Evolutionary conservation across 2,329 filamentous ascomycete species (phyloP).

Genomic region (Lojkania enalia): DNA sequence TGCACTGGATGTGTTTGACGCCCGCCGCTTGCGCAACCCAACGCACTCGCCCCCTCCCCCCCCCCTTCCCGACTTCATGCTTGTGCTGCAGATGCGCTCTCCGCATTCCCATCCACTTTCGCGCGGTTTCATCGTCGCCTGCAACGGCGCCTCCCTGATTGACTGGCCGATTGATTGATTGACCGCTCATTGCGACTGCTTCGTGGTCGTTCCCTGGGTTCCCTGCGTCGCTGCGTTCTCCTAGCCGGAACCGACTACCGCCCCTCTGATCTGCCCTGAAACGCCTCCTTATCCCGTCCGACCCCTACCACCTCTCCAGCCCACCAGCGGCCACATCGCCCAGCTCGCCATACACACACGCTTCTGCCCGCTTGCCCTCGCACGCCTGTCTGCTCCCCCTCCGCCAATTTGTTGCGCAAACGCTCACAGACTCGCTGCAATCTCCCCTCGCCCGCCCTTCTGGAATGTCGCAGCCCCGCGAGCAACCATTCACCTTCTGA

Average conservation of each 20-base stretch:
- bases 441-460: constrained; percentile 13
- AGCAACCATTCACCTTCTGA: constrained; percentile 25
- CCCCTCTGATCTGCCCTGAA: background rate
- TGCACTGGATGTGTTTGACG: background rate
- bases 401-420: constrained; percentile 3
- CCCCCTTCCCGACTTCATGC: no score
- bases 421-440: background rate
- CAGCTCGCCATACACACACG: constrained; percentile 10
- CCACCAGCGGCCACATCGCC: constrained; percentile 1
- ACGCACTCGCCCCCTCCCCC: no score
- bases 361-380: background rate
- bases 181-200: background rate
- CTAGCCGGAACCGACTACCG: background rate
- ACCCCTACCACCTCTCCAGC: background rate
- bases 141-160: background rate
- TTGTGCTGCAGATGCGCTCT: no score
- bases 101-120: background rate
- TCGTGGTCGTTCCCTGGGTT: background rate
- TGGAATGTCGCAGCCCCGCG: constrained; percentile 33
- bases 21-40: background rate
- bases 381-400: background rate
- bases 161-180: no score
- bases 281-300: background rate
- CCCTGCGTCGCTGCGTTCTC: background rate
- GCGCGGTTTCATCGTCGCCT: background rate